These are phyloP conservation scores for Aspergillus nanangensis DNA, from an alignment of 495 filamentous ascomycete genomes.

Conservation along the genomic window DNA sequence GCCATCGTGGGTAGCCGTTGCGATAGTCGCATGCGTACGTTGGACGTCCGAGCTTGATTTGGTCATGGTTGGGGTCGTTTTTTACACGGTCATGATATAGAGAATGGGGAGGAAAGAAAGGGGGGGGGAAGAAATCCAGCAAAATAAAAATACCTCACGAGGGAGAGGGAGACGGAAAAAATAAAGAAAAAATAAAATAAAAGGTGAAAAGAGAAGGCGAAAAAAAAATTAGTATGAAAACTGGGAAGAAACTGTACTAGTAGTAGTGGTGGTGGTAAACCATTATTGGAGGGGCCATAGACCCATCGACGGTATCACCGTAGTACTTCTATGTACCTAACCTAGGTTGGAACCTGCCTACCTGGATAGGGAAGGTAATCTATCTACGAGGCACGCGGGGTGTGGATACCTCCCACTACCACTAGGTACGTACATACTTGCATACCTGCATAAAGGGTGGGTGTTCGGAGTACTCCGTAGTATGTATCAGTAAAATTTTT, in stretches of 20 bases:
- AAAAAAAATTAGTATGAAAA: background rate
- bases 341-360: no score
- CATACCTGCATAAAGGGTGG: no score
- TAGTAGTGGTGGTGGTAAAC: no score
- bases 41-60: constrained; percentile 2
- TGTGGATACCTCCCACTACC: no score
- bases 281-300: no score
- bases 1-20: constrained; percentile 4
- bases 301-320: no score
- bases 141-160: background rate
- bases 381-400: no score
- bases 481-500: no score
- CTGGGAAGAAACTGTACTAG: background rate
- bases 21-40: background rate
- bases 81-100: background rate
- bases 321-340: no score
- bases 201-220: constrained; percentile 1
- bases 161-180: background rate
- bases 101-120: background rate
- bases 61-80: background rate
- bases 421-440: no score
- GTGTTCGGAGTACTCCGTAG: no score
- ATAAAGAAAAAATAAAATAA: constrained; percentile 3
- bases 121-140: background rate
- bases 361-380: no score